These are phyloP conservation scores for Symbiodinium natans DNA, from an alignment of 73 alveolate species.

Conservation along the genomic window DNA sequence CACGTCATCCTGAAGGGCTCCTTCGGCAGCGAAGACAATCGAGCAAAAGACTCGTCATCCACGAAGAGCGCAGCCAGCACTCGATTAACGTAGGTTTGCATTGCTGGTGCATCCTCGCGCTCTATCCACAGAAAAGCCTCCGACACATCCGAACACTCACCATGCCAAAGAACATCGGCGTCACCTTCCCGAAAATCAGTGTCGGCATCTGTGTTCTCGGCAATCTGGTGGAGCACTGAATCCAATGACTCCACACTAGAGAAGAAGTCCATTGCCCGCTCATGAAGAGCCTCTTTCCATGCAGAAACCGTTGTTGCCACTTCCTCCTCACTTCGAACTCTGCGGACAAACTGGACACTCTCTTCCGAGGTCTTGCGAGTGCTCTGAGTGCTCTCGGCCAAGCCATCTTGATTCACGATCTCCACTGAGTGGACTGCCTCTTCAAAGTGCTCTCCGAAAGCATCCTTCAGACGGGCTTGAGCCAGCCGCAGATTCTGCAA, in stretches of 20 bases:
- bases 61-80: conserved; percentile 61
- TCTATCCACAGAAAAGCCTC: conserved; percentile 26
- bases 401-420: background rate
- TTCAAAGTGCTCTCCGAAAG: background rate
- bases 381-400: background rate
- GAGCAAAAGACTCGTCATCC: conserved; percentile 72
- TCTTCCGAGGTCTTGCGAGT: background rate
- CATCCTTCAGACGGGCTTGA: conserved; percentile 40
- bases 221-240: background rate
- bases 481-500: conserved; percentile 43
- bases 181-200: conserved; percentile 27
- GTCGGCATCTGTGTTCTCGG: conserved; percentile 13
- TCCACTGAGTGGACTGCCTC: background rate
- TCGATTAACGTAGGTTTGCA: conserved; percentile 49
- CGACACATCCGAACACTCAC: conserved; percentile 26
- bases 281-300: conserved; percentile 5
- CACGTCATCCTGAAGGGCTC: conserved; percentile 70
- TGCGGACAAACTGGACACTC: background rate
- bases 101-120: conserved; percentile 43
- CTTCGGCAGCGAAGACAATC: conserved; percentile 45
- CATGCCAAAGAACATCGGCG: conserved; percentile 64
- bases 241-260: background rate
- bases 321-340: background rate
- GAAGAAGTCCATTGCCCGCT: conserved; percentile 37
- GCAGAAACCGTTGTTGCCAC: background rate